Percentiles rank a stretch among this genome's conserved stretches.
Conservation (phyloP, 1,139 yeast genomes). For the Candida tetrigidarum region DNA sequence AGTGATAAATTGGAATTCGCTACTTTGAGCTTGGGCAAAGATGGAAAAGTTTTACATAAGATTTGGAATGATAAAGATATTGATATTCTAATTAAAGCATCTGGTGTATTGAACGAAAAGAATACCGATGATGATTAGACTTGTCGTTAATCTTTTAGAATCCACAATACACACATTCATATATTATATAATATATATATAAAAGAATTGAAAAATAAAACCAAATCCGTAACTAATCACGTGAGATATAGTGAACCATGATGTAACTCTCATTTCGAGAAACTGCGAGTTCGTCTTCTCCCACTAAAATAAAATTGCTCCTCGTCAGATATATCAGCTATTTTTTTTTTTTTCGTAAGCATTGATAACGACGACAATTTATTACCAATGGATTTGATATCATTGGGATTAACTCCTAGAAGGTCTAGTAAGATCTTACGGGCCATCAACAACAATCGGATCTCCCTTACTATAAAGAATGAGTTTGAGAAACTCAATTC, state of each 20-base stretch:
- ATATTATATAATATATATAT: background rate
- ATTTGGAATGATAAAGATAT: conserved; percentile 84
- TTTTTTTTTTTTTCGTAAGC: background rate
- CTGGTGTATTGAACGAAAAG: conserved; percentile 65
- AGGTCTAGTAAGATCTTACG: conserved; percentile 15
- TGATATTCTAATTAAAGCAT: conserved; percentile 69
- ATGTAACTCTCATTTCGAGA: no score
- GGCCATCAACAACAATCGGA: conserved; percentile 20
- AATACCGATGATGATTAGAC: conserved; percentile 28
- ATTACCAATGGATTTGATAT: conserved; percentile 20
- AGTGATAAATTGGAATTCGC: conserved; percentile 79
- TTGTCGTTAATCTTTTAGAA: background rate
- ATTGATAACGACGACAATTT: background rate
- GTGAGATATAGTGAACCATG: no score
- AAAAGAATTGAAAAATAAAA: background rate
- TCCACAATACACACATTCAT: background rate
- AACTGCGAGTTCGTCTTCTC: no score
- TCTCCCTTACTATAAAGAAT: conserved; percentile 16
- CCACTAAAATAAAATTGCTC: background rate
- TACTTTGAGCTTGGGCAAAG: conserved; percentile 59
- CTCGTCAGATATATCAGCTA: background rate
- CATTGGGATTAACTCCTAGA: conserved; percentile 18
- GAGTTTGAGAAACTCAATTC: conserved; percentile 17
- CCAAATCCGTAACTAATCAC: background rate
- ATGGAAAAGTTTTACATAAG: conserved; percentile 63